phyloP scores from a whole-genome alignment of 179 eudicot species.

The Silene coronaria region DNA sequence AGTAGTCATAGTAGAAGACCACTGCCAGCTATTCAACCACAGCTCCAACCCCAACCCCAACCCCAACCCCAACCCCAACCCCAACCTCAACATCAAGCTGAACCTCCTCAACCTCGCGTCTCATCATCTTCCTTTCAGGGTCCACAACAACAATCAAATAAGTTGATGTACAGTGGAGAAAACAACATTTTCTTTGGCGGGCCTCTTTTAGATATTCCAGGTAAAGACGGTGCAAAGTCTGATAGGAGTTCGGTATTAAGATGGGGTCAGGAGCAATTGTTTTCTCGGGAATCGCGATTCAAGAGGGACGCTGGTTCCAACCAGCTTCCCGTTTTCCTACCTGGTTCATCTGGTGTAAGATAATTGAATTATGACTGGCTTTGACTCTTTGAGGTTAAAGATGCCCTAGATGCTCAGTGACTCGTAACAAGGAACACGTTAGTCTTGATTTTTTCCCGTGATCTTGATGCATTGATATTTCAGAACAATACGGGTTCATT shows the following conservation, averaged over 20 bases:
- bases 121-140: conserved; percentile 36
- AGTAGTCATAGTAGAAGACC: conserved; percentile 32
- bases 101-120: conserved; percentile 35
- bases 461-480: conserved; percentile 3
- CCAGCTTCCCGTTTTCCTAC: conserved; percentile 85
- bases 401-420: neutral
- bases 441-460: neutral
- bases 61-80: conserved; percentile 10
- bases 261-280: conserved; percentile 46
- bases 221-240: conserved; percentile 36
- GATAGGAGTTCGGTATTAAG: conserved; percentile 45
- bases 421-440: neutral
- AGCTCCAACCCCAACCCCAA: conserved; percentile 11
- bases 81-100: no score
- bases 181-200: conserved; percentile 93
- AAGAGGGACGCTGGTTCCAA: conserved; percentile 67
- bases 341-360: conserved; percentile 40
- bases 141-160: conserved; percentile 51
- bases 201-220: conserved; percentile 59
- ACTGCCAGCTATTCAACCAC: conserved; percentile 19
- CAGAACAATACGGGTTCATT: neutral
- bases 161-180: conserved; percentile 62
- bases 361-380: conserved; percentile 1
- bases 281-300: conserved; percentile 55
- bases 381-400: neutral